phyloP scores from a whole-genome alignment of 2,329 filamentous ascomycete species.

The Monosporascus ibericus region DNA sequence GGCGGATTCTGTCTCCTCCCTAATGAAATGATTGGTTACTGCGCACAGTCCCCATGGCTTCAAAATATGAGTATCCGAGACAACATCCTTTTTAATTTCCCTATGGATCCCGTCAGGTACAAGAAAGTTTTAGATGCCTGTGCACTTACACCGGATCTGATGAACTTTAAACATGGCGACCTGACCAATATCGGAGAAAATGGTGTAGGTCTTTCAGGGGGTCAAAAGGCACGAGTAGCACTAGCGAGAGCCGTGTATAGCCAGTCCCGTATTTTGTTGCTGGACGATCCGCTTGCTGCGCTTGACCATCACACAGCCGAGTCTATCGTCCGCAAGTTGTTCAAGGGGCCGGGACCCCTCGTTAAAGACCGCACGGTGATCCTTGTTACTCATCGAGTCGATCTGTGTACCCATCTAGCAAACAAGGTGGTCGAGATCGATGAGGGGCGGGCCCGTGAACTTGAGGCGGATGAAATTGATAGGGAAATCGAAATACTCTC shows the following conservation, averaged over 20 bases:
- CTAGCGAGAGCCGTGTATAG: constrained; percentile 59
- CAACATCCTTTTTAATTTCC: constrained; percentile 58
- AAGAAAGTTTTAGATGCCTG: constrained; percentile 55
- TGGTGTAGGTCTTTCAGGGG: constrained; percentile 56
- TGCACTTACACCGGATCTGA: constrained; percentile 49
- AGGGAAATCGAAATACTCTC: constrained; percentile 29
- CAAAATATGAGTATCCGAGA: constrained; percentile 61
- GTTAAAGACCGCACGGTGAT: constrained; percentile 62
- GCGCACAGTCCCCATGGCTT: constrained; percentile 58
- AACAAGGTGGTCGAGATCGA: constrained; percentile 66
- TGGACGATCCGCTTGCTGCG: constrained; percentile 59
- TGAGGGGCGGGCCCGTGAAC: constrained; percentile 49
- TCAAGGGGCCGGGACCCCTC: constrained; percentile 55
- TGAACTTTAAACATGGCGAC: constrained; percentile 51
- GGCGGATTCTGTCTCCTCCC: constrained; percentile 43
- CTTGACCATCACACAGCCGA: constrained; percentile 57
- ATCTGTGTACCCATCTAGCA: constrained; percentile 68
- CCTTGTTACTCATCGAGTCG: constrained; percentile 76
- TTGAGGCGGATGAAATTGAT: constrained; percentile 39
- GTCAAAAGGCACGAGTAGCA: constrained; percentile 57
- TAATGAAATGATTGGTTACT: constrained; percentile 46
- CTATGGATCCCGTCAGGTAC: constrained; percentile 50
- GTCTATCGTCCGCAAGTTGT: constrained; percentile 54
- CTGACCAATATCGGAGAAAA: constrained; percentile 55
- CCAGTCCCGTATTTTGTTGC: constrained; percentile 46